Evolutionary conservation across 352 stramenopile species (phyloP).

Genomic region (Phytophthora hybrid): DNA sequence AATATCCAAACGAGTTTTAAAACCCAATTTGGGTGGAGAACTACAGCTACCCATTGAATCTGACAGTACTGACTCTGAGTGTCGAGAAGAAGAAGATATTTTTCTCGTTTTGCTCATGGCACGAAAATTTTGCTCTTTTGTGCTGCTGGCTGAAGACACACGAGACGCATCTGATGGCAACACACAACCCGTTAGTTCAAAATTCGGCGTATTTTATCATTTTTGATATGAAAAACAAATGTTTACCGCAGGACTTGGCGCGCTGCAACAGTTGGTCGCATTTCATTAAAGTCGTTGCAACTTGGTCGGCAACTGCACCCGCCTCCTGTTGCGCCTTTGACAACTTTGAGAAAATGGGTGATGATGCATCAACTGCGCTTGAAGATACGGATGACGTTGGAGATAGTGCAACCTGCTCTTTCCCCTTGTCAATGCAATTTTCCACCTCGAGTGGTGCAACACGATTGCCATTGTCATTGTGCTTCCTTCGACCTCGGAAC

Average conservation of each 20-base stretch:
- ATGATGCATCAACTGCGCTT: conserved; percentile 9
- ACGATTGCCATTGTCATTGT: conserved; percentile 1
- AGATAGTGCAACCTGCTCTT: not conserved
- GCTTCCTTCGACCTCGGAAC: conserved; percentile 31
- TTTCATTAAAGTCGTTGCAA: conserved; percentile 59
- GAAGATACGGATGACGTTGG: conserved; percentile 14
- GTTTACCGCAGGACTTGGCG: conserved; percentile 36
- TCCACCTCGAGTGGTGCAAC: conserved; percentile 5
- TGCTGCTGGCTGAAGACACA: conserved; percentile 32
- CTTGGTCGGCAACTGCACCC: conserved; percentile 57
- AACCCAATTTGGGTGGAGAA: conserved; percentile 13
- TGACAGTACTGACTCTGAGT: conserved; percentile 21
- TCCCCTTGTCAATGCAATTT: not conserved
- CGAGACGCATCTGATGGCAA: conserved; percentile 22
- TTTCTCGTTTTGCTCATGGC: not conserved
- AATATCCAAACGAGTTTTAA: conserved; percentile 11
- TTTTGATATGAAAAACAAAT: too few relatives aligned
- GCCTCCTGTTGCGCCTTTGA: conserved; percentile 42
- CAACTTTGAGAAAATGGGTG: conserved; percentile 18
- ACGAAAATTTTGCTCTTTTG: conserved; percentile 20
- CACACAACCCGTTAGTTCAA: not conserved
- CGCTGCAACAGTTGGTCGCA: conserved; percentile 62
- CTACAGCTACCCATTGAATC: conserved; percentile 24
- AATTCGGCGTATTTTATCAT: not conserved
- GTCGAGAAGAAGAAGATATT: conserved; percentile 4